phyloP scores from a whole-genome alignment of 768 basidiomycete species.

The Stropharia rugosoannulata region DNA sequence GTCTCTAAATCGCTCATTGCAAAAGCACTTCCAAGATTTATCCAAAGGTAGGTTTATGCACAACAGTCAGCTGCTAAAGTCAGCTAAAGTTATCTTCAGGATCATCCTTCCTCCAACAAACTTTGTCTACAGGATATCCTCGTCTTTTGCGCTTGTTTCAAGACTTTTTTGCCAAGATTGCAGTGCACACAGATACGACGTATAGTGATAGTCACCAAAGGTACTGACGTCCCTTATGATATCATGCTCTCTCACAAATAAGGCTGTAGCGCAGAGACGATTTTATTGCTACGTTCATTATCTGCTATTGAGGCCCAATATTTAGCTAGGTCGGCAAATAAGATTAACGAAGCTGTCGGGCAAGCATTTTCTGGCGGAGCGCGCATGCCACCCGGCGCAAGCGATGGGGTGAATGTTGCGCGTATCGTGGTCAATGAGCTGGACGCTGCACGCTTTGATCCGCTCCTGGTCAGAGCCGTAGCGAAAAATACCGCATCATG shows the following conservation, averaged over 20 bases:
- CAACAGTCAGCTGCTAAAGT: neutral
- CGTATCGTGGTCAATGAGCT: conserved; percentile 87
- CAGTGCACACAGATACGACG: conserved; percentile 92
- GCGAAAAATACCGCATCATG: conserved; percentile 70
- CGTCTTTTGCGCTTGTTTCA: conserved; percentile 89
- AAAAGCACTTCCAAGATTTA: conserved; percentile 79
- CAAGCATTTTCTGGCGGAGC: conserved; percentile 74
- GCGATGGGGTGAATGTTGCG: conserved; percentile 76
- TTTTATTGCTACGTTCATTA: conserved; percentile 82
- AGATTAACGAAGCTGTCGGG: conserved; percentile 80
- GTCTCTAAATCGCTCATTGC: conserved; percentile 74
- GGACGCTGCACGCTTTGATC: conserved; percentile 91
- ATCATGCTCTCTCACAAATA: neutral
- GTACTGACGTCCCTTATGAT: conserved; percentile 34
- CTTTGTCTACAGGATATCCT: conserved; percentile 84
- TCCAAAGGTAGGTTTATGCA: conserved; percentile 56
- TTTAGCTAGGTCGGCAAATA: conserved; percentile 77
- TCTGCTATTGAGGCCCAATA: conserved; percentile 87
- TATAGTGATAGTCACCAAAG: conserved; percentile 86
- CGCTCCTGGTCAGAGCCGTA: conserved; percentile 75
- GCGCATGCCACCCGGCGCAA: conserved; percentile 67
- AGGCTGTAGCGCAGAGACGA: conserved; percentile 78
- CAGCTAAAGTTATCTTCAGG: conserved; percentile 40
- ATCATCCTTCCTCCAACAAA: conserved; percentile 90
- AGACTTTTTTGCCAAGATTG: conserved; percentile 94